Percentiles rank a stretch among this genome's conserved stretches.
These are phyloP conservation scores for Pulveroboletus sp. DNA, from an alignment of 768 basidiomycete genomes.

Conservation along the genomic window DNA sequence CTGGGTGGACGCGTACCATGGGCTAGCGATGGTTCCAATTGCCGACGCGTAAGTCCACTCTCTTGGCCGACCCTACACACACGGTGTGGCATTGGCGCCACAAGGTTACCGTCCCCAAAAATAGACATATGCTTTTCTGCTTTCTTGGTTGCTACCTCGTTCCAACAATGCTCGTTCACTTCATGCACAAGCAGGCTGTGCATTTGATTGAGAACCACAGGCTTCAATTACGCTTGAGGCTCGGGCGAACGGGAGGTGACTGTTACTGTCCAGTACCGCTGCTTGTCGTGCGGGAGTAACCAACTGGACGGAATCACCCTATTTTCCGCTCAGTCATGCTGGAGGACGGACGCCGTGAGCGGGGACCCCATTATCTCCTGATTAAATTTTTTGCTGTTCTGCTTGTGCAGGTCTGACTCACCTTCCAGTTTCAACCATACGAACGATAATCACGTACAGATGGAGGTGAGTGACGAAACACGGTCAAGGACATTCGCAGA, in stretches of 20 bases:
- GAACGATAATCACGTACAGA: constrained; percentile 63
- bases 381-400: neutral
- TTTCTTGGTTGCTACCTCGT: constrained; percentile 10
- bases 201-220: constrained; percentile 17
- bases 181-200: constrained; percentile 8
- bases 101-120: constrained; percentile 13
- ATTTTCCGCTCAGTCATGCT: neutral
- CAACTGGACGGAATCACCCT: constrained; percentile 1
- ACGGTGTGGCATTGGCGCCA: constrained; percentile 12
- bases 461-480: constrained; percentile 49
- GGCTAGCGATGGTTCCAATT: constrained; percentile 78
- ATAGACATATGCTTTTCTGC: constrained; percentile 3
- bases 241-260: constrained; percentile 11
- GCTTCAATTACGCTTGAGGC: constrained; percentile 7
- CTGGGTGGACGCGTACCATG: constrained; percentile 76
- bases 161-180: constrained; percentile 13
- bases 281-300: constrained; percentile 6
- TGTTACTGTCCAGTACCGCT: constrained; percentile 18
- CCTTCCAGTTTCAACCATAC: constrained; percentile 65
- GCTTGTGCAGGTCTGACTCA: constrained; percentile 13
- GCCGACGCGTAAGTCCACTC: constrained; percentile 64
- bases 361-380: neutral
- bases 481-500: constrained; percentile 7
- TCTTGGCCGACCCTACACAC: constrained; percentile 2
- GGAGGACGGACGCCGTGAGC: neutral